A percentile compares a stretch with the other conserved stretches of the same genome.
Evolutionary conservation across 495 filamentous ascomycete genomes (phyloP).

Genomic region (Aspergillus saccharolyticus): DNA sequence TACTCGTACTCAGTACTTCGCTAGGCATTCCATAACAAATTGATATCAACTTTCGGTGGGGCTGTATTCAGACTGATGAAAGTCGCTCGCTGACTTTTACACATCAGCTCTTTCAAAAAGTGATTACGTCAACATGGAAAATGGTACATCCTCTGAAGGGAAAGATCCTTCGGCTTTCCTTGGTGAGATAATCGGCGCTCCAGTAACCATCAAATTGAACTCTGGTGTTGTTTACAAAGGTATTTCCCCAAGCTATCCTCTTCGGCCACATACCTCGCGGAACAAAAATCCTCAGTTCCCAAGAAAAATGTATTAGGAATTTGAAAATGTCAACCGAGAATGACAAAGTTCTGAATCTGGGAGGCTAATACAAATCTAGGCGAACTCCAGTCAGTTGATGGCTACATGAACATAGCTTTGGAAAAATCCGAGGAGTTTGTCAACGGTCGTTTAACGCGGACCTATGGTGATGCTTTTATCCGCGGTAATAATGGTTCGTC

Average conservation of each 20-base stretch:
- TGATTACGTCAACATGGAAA: constrained; percentile 56
- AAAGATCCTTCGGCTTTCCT: constrained; percentile 90
- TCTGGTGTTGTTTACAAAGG: constrained; percentile 95
- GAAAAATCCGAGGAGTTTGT: constrained; percentile 92
- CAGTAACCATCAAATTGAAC: constrained; percentile 92
- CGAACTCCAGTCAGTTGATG: constrained; percentile 92
- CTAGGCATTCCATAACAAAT: too few species aligned
- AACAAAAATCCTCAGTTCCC: too few species aligned
- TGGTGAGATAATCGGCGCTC: constrained; percentile 83
- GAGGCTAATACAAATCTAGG: constrained; percentile 45
- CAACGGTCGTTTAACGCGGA: constrained; percentile 70
- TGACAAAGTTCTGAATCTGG: background rate
- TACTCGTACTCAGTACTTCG: too few species aligned
- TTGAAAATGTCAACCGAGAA: background rate
- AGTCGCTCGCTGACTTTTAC: background rate
- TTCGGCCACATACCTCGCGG: background rate
- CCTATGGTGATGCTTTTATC: constrained; percentile 93
- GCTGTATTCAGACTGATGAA: background rate
- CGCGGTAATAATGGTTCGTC: constrained; percentile 86
- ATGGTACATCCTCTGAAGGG: constrained; percentile 60
- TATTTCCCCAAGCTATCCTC: constrained; percentile 22
- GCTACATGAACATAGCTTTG: constrained; percentile 98
- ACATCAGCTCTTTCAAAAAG: background rate
- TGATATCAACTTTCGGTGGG: too few species aligned
- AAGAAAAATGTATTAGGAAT: background rate